Evolutionary conservation across 805 yeast species (phyloP).

Genomic region (Sugiyamaella qingdaonensis): DNA sequence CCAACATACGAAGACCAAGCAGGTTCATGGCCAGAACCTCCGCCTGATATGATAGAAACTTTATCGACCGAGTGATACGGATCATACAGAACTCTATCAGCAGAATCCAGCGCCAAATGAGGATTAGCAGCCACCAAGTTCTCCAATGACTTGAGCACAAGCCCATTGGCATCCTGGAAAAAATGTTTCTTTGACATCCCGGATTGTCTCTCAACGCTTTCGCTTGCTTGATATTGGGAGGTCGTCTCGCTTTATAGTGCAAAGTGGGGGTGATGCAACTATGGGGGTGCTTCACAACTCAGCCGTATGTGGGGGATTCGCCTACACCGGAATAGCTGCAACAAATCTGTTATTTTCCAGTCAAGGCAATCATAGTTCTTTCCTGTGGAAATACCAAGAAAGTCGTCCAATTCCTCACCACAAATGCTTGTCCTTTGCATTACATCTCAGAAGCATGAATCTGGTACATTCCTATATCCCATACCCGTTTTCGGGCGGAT

Average conservation of each 20-base stretch:
- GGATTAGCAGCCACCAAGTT: conserved; percentile 4
- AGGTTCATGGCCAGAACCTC: conserved; percentile 97
- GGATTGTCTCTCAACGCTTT: no score
- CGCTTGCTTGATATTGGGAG: not conserved
- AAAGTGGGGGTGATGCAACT: not conserved
- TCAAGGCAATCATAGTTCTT: no score
- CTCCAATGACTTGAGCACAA: conserved; percentile 6
- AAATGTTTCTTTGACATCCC: conserved; percentile 4
- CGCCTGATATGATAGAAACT: conserved; percentile 78
- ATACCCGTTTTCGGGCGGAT: no score
- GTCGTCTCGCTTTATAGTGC: not conserved
- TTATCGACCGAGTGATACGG: conserved; percentile 12
- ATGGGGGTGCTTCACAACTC: not conserved
- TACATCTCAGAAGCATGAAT: no score
- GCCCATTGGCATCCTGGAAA: conserved; percentile 4
- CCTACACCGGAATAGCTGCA: no score
- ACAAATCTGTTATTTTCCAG: no score
- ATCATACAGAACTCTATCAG: conserved; percentile 4
- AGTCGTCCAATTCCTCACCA: no score
- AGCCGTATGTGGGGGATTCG: conserved; percentile 2
- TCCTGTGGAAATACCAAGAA: no score
- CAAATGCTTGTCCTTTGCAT: no score
- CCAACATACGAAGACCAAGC: conserved; percentile 91
- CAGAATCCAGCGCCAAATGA: not conserved
- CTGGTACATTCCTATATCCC: no score